These are phyloP conservation scores for Cladophialophora exuberans DNA, from an alignment of 2,329 filamentous ascomycete genomes.

Conservation along the genomic window DNA sequence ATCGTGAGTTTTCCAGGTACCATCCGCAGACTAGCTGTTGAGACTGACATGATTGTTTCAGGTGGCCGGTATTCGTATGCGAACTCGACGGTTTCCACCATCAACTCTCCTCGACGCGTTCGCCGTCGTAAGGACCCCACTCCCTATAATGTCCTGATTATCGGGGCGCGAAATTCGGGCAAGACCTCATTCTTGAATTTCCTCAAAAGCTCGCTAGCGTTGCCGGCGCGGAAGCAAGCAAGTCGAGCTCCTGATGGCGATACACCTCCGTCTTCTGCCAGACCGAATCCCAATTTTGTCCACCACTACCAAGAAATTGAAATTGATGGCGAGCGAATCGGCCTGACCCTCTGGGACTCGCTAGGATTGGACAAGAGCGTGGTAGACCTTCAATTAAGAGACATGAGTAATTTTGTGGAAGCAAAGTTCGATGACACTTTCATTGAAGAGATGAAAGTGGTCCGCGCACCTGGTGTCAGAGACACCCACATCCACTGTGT, in stretches of 20 bases:
- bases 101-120: conserved; percentile 90
- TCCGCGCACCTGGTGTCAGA: conserved; percentile 86
- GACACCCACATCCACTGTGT: conserved; percentile 98
- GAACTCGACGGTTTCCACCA: conserved; percentile 83
- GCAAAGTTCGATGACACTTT: conserved; percentile 99
- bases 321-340: conserved; percentile 87
- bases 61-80: conserved; percentile 90
- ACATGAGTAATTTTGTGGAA: conserved; percentile 90
- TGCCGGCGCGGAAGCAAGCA: conserved; percentile 76
- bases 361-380: conserved; percentile 93
- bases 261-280: conserved; percentile 56
- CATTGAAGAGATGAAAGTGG: conserved; percentile 94
- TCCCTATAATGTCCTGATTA: conserved; percentile 92
- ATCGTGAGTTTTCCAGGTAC: conserved; percentile 58
- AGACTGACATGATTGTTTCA: conserved; percentile 15
- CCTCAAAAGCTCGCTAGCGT: conserved; percentile 79
- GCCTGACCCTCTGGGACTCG: conserved; percentile 95
- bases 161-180: conserved; percentile 83
- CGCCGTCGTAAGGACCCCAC: conserved; percentile 96
- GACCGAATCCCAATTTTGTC: conserved; percentile 69
- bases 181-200: conserved; percentile 98
- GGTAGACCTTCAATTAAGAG: conserved; percentile 89
- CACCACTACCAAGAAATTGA: conserved; percentile 93
- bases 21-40: background rate
- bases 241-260: conserved; percentile 61